phyloP scores from a whole-genome alignment of 2,329 filamentous ascomycete species.

The Sporothrix dimorphospora region DNA sequence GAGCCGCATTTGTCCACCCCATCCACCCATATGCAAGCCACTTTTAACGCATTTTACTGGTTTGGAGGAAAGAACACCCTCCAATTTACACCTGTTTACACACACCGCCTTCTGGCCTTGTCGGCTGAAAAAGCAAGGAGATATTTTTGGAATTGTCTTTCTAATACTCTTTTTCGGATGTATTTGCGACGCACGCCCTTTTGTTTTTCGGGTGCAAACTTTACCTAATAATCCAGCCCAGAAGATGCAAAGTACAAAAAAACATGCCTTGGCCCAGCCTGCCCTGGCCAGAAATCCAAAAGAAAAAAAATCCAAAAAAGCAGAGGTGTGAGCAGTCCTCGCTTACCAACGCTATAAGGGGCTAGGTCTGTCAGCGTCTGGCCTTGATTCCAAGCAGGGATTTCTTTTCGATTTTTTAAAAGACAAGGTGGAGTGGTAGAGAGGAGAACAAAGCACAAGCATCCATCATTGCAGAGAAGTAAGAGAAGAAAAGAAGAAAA shows the following conservation, averaged over 20 bases:
- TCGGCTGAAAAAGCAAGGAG: background rate
- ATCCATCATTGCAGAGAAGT: no score
- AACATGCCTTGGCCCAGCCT: background rate
- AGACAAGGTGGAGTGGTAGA: no score
- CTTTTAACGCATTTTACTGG: background rate
- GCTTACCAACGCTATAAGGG: slow-evolving; percentile 24
- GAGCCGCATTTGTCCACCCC: slow-evolving; percentile 12
- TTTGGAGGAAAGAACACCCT: background rate
- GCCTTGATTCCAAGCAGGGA: slow-evolving; percentile 1
- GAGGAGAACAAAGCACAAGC: no score
- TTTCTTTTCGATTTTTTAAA: no score
- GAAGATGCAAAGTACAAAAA: background rate
- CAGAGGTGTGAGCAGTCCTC: background rate
- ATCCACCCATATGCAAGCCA: slow-evolving; percentile 18
- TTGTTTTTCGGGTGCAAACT: background rate
- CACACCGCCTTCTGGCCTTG: slow-evolving; percentile 11
- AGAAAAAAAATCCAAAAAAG: background rate
- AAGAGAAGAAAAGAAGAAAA: no score
- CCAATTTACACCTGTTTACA: background rate
- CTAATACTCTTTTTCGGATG: background rate
- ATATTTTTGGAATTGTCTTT: slow-evolving; percentile 4
- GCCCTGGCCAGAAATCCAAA: background rate
- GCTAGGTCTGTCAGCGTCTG: slow-evolving; percentile 2
- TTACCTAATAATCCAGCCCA: background rate
- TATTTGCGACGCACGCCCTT: background rate